Percentiles rank a stretch among this genome's conserved stretches.
Evolutionary conservation across 345 rosid genomes (phyloP).

Genomic region (Reutealis trisperma): DNA sequence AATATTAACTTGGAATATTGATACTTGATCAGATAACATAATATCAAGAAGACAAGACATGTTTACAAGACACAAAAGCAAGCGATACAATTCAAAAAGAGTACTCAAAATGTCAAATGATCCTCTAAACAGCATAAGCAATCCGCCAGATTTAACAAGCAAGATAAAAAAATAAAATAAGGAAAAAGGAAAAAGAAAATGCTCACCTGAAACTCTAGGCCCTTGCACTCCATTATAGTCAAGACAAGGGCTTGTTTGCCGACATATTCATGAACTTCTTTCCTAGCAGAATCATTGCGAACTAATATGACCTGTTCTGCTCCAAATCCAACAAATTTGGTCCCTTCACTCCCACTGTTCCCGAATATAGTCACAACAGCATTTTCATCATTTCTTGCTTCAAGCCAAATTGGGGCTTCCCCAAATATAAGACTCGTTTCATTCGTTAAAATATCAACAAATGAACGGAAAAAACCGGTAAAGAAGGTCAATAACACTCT

Average conservation of each 20-base stretch:
- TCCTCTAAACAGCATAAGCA: background rate
- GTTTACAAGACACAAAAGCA: background rate
- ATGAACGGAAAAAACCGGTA: constrained; percentile 45
- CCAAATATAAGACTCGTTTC: constrained; percentile 48
- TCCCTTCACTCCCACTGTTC: constrained; percentile 19
- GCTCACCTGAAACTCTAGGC: constrained; percentile 55
- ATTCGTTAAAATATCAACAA: constrained; percentile 36
- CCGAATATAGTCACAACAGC: constrained; percentile 48
- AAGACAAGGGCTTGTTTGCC: constrained; percentile 55
- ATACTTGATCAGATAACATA: no score
- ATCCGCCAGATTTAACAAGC: background rate
- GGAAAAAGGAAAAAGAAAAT: background rate
- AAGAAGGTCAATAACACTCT: constrained; percentile 52
- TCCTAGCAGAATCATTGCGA: constrained; percentile 38
- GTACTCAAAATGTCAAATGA: background rate
- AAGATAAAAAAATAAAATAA: background rate
- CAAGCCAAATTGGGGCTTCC: constrained; percentile 52
- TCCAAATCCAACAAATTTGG: constrained; percentile 43
- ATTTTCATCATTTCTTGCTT: constrained; percentile 33
- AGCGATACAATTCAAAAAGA: background rate
- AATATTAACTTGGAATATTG: background rate
- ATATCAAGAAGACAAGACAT: background rate
- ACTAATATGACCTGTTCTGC: constrained; percentile 57
- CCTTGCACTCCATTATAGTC: constrained; percentile 52
- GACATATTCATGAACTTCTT: constrained; percentile 30